Conservation (phyloP, 371 early-diverging fungal genomes). For the Smittium mucronatum region DNA sequence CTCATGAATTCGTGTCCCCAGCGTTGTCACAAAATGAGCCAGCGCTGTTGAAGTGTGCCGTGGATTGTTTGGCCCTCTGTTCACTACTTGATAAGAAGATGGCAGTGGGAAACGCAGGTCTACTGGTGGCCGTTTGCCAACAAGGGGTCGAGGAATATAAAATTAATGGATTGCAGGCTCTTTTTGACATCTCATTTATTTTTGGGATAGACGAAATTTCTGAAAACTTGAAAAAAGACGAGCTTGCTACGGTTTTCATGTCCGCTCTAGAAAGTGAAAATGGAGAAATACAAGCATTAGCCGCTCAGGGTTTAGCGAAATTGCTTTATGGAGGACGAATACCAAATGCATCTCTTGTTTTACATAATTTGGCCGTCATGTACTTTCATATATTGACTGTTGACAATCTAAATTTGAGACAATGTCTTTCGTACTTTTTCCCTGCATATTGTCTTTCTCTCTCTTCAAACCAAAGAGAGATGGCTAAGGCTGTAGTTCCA, state of each 20-base stretch:
- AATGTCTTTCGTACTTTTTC: slow-evolving; percentile 74
- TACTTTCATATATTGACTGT: slow-evolving; percentile 62
- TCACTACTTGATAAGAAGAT: slow-evolving; percentile 45
- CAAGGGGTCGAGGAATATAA: slow-evolving; percentile 23
- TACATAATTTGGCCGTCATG: slow-evolving; percentile 51
- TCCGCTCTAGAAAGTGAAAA: slow-evolving; percentile 20
- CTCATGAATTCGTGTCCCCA: slow-evolving; percentile 67
- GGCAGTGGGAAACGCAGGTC: slow-evolving; percentile 13
- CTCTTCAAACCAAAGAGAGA: slow-evolving; percentile 43
- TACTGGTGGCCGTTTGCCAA: slow-evolving; percentile 10
- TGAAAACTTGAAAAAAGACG: slow-evolving; percentile 13
- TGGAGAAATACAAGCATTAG: slow-evolving; percentile 24
- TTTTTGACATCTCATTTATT: slow-evolving; percentile 32
- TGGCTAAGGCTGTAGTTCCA: slow-evolving; percentile 30
- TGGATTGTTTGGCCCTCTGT: slow-evolving; percentile 66
- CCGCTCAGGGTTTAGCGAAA: slow-evolving; percentile 30
- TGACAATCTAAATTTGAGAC: slow-evolving; percentile 50
- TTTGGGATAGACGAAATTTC: slow-evolving; percentile 26
- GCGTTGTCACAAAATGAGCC: slow-evolving; percentile 56
- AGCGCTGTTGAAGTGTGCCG: slow-evolving; percentile 54
- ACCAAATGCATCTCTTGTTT: slow-evolving; percentile 31
- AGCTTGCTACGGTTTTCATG: slow-evolving; percentile 20
- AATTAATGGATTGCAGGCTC: slow-evolving; percentile 25
- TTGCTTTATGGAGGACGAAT: slow-evolving; percentile 29
- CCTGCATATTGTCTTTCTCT: slow-evolving; percentile 65